These are phyloP conservation scores for Arthrobotrys conoides DNA, from an alignment of 2,329 filamentous ascomycete genomes.

Conservation along the genomic window DNA sequence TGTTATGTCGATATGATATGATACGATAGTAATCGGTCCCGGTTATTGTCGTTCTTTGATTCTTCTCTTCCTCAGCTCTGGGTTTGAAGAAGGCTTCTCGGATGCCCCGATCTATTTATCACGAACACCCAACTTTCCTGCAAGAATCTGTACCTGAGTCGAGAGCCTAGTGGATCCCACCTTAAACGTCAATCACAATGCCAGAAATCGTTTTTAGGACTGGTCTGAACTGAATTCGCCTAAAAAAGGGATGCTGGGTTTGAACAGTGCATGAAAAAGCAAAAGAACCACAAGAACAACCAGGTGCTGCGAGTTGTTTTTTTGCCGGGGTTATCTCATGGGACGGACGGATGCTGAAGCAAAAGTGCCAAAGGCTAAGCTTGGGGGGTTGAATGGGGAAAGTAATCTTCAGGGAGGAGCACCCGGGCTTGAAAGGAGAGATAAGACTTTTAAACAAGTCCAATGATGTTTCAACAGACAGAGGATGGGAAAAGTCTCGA, in stretches of 20 bases:
- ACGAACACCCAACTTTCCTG: constrained; percentile 25
- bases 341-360: constrained; percentile 49
- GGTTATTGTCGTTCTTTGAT: neutral
- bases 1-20: constrained; percentile 29
- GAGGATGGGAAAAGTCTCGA: constrained; percentile 27
- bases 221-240: constrained; percentile 51
- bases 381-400: constrained; percentile 23
- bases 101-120: constrained; percentile 58
- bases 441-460: constrained; percentile 33
- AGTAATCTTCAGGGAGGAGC: constrained; percentile 49
- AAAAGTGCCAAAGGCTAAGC: constrained; percentile 48
- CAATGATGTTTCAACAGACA: constrained; percentile 35
- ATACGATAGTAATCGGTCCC: neutral
- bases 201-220: constrained; percentile 34
- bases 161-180: constrained; percentile 59
- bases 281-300: constrained; percentile 27
- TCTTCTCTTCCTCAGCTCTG: neutral
- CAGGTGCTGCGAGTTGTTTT: constrained; percentile 47
- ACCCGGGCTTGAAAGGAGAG: constrained; percentile 53
- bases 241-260: constrained; percentile 53
- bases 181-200: constrained; percentile 58
- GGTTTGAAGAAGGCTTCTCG: constrained; percentile 35
- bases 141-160: constrained; percentile 54
- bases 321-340: constrained; percentile 43
- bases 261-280: constrained; percentile 51